Percentiles rank a stretch among this genome's conserved stretches.
These are phyloP conservation scores for Pseudogymnoascus sp. DNA, from an alignment of 2,329 filamentous ascomycete species.

Conservation along the genomic window DNA sequence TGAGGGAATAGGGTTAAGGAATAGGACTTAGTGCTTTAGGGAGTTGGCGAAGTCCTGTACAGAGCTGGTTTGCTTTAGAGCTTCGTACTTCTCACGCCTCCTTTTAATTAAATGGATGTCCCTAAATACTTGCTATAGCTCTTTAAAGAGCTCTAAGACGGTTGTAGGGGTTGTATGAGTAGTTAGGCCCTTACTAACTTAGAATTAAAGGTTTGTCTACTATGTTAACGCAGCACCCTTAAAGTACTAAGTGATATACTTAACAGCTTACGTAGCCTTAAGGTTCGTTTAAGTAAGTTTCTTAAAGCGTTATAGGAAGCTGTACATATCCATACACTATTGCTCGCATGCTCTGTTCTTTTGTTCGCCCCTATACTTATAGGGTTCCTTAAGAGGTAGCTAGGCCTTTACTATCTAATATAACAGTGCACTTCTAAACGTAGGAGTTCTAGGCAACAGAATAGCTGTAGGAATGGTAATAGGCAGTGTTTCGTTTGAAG, in stretches of 20 bases:
- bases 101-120: neutral
- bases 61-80: neutral
- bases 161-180: no score
- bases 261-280: neutral
- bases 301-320: neutral
- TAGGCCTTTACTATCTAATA: neutral
- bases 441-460: neutral
- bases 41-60: neutral
- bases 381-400: neutral
- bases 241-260: neutral
- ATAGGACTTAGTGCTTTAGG: neutral
- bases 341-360: neutral
- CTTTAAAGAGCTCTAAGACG: neutral
- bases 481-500: neutral
- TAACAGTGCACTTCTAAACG: neutral
- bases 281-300: neutral
- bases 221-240: neutral
- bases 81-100: neutral
- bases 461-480: neutral
- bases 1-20: neutral
- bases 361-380: neutral
- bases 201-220: neutral
- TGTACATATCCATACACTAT: neutral
- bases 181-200: no score
- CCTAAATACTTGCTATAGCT: neutral